Base-by-base conservation (phyloP, 306 rosid genomes). In the Carpinus fangiana region DNA sequence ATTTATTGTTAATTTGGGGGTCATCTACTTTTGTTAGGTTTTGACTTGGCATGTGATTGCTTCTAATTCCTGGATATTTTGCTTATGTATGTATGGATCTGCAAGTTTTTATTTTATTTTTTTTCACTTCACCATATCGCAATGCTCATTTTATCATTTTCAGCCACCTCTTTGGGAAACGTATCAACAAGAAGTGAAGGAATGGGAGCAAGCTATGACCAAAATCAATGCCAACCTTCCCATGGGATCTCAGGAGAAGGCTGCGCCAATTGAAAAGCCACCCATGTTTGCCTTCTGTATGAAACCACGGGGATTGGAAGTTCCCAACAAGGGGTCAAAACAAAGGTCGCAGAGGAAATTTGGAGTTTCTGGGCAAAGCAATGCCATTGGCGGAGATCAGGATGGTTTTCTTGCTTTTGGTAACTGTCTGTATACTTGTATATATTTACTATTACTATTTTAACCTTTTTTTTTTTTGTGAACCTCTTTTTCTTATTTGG, bases 281-380 rank as follows among this genome's bases (percentile, higher is more conserved):
- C 89, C 87, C 54, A 91, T 93, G 96, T 91, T 83, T 83, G 99
- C 99, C 21, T 96, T 96, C 81, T 96, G 99, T 86, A 74, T 91
- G 85, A 96, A 93, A 86, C 99, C 99, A 59, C 87, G 97, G 79
- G 99, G 98, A 23, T 82, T 95, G 83, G 97, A 93, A 84, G 87
- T 87, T 79, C 84, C 78, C 64, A 90, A 91, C 86, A 93, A 84
- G 85, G 99, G 91, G 66, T 86, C 93, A 34, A 96, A 87, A 70
- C 96, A 93, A 56, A 87, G 99, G 78, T 89, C 99, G 4, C 98
- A 93, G 12, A 90, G 85, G 91, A 96, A 48, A 79, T 73, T 84
- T 81, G 89, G 96, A 26, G 77, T 93, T 80, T 74, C 93, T 64
- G 93, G 92, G 70, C 96, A 89, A 20, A 78, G 79, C 68, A 79